A percentile compares a stretch with the other conserved stretches of the same genome.
Conservation (phyloP, 345 rosid species). For the Cardiospermum halicacabum region DNA sequence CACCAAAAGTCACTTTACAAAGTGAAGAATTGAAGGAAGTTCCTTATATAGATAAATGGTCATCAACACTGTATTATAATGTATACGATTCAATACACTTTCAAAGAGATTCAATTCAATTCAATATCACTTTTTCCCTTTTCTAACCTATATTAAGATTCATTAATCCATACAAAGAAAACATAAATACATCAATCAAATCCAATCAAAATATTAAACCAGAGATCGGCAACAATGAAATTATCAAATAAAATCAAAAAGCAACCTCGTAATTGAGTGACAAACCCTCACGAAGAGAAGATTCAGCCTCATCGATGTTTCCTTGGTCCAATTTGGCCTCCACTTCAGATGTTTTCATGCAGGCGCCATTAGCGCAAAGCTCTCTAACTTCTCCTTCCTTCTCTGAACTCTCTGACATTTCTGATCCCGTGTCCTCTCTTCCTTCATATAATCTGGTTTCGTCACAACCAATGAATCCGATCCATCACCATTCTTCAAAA, state of each 20-base stretch:
- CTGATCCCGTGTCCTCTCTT: conserved; percentile 21
- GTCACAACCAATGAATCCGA: neutral
- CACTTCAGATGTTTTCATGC: conserved; percentile 61
- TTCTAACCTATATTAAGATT: no score
- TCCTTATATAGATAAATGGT: no score
- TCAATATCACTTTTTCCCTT: no score
- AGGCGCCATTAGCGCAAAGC: conserved; percentile 65
- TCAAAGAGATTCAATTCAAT: neutral
- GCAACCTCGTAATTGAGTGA: conserved; percentile 79
- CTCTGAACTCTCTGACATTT: conserved; percentile 30
- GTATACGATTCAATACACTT: no score
- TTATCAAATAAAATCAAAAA: neutral
- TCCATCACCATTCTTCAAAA: neutral
- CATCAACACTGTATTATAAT: no score
- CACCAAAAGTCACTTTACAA: neutral
- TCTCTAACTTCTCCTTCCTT: conserved; percentile 33
- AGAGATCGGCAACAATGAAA: neutral
- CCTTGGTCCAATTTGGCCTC: conserved; percentile 93
- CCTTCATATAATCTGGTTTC: conserved; percentile 5
- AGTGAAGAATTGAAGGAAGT: no score
- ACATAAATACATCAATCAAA: neutral
- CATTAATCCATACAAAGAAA: no score
- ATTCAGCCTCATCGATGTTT: conserved; percentile 89
- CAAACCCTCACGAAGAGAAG: conserved; percentile 82
- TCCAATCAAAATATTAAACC: no score